Evolutionary conservation across 2,329 filamentous ascomycete genomes (phyloP).

Genomic region (Diaporthe humulicola): DNA sequence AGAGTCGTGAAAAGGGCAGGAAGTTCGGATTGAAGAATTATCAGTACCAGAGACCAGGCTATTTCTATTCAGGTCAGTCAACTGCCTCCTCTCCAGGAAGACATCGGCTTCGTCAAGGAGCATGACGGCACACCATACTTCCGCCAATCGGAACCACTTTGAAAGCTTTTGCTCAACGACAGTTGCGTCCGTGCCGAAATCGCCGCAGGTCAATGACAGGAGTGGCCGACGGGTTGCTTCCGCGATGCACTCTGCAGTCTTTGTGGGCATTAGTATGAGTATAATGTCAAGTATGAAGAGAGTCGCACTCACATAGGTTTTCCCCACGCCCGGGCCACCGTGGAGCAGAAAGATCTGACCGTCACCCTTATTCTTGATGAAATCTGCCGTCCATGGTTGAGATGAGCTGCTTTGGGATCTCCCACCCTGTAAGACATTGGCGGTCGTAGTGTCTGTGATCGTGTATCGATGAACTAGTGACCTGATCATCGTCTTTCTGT

Average conservation of each 20-base stretch:
- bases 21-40: too few relatives aligned
- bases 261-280: neutral
- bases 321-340: slow-evolving; percentile 44
- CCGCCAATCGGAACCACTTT: neutral
- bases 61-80: slow-evolving; percentile 43
- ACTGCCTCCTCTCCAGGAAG: slow-evolving; percentile 43
- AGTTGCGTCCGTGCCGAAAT: slow-evolving; percentile 39
- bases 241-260: slow-evolving; percentile 42
- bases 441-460: too few relatives aligned
- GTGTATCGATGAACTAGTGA: too few relatives aligned
- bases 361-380: slow-evolving; percentile 44
- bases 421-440: too few relatives aligned
- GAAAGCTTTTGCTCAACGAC: neutral
- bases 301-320: slow-evolving; percentile 38
- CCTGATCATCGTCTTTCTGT: too few relatives aligned
- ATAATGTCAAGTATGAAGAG: too few relatives aligned
- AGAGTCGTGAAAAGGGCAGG: too few relatives aligned
- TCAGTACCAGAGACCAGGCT: slow-evolving; percentile 42
- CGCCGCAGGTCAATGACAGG: slow-evolving; percentile 27
- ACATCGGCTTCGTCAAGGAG: slow-evolving; percentile 47
- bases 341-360: slow-evolving; percentile 45
- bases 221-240: slow-evolving; percentile 43
- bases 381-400: slow-evolving; percentile 37
- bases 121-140: slow-evolving; percentile 34
- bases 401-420: too few relatives aligned